Evolutionary conservation across 371 early-diverging fungal species (phyloP).

Genomic region (Actinomortierella wolfii): DNA sequence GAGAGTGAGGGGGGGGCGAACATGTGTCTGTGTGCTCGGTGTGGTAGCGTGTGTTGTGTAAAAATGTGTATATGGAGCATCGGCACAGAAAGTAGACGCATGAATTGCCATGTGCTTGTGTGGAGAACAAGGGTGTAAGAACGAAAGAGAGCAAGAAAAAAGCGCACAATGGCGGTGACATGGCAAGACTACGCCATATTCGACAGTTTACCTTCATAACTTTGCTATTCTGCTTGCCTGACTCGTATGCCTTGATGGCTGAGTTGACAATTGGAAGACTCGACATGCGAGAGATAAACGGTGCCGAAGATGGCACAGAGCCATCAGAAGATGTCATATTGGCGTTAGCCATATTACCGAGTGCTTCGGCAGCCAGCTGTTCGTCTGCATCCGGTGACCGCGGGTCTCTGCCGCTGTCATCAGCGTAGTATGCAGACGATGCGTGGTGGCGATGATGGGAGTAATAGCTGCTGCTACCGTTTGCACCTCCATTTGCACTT

Average conservation of each 20-base stretch:
- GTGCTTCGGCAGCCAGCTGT: constrained; percentile 68
- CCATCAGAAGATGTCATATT: constrained; percentile 6
- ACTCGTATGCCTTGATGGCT: constrained; percentile 77
- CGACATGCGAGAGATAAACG: constrained; percentile 76
- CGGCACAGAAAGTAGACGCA: no score
- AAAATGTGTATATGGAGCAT: background rate
- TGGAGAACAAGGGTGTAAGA: background rate
- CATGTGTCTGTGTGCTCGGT: constrained; percentile 2
- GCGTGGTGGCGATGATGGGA: constrained; percentile 17
- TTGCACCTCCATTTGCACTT: constrained; percentile 2
- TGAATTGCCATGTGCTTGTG: no score
- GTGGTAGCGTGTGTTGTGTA: background rate
- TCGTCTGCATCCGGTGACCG: constrained; percentile 56
- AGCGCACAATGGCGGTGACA: no score
- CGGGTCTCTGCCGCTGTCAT: constrained; percentile 11
- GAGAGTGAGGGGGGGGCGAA: background rate
- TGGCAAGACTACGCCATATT: no score
- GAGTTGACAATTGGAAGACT: constrained; percentile 81
- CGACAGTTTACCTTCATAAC: constrained; percentile 62
- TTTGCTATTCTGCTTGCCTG: constrained; percentile 70
- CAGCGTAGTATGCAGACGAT: no score
- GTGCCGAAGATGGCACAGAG: constrained; percentile 18
- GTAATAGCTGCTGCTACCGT: constrained; percentile 5
- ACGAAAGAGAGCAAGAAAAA: background rate
- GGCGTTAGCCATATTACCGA: constrained; percentile 64